Evolutionary conservation across 371 early-diverging fungal genomes (phyloP), one percentile per base, ranked within the genome.

Genomic region (Blyttiomyces sp.): DNA sequence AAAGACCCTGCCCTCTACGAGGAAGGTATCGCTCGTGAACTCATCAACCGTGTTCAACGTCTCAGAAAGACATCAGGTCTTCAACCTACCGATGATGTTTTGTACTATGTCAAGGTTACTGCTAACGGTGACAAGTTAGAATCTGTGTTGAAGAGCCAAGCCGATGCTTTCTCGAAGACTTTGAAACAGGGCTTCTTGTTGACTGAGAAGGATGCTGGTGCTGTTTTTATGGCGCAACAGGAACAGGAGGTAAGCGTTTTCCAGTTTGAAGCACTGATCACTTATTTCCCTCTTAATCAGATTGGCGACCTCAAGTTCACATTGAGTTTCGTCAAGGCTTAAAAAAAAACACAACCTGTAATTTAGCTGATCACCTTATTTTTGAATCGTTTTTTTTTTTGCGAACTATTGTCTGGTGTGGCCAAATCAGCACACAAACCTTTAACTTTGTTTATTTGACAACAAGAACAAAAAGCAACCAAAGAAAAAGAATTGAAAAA

Each of bases 11-110:
- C 85, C 52, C 84, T 99, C 30, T 83, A 90, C 68, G 87, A 91
- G 64, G 97, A 97, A 77, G 96, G 96, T 59, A 60, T 88, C 53
- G 99, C 98, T 23, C 87, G 99, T 66, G 99, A 99, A 80, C 77
- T 99, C 64, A 88, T 97, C 65, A 98, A 98, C 85, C 90, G 98
- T 68, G 90, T 99, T 23, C 99, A 99, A 82, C 90, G 95, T 66
- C 77, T 98, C 63, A 87, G 99, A 71, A 99, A 99, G 85, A 93
- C 94, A 71, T 86, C 88, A 1, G 86, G 84, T 34, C 79, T 96
- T 61, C 82, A 87, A 71, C 88, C 94, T 3, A 89, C 88, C 19
- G 98, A 97, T 72, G 86, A 88, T 45, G 88, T 96, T 59, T 66
- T 75, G 58, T 89, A 89, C 84, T 89, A 87, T 73, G 89, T 86